A percentile compares a stretch with the other conserved stretches of the same genome.
These are phyloP conservation scores for Coemansia sp. DNA, from an alignment of 192 early-diverging fungal species.

Conservation along the genomic window DNA sequence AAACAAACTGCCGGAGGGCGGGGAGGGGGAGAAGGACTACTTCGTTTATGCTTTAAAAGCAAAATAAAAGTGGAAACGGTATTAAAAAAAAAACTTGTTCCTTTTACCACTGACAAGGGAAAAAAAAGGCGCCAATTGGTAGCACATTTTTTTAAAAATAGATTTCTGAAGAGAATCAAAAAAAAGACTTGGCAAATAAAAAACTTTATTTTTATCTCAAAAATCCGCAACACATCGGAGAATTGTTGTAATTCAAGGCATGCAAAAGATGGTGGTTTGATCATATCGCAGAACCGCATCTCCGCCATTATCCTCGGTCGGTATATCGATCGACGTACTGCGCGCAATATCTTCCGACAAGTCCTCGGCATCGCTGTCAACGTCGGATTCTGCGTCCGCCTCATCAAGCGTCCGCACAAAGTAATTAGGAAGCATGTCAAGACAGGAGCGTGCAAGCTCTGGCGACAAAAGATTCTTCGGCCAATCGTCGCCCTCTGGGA, in stretches of 20 bases:
- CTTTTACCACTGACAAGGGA: no score
- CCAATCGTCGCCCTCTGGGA: background rate
- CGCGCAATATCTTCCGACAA: background rate
- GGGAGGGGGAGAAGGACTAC: no score
- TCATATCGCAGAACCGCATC: conserved; percentile 13
- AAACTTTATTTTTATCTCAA: no score
- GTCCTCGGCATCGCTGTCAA: conserved; percentile 14
- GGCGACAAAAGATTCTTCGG: conserved; percentile 10
- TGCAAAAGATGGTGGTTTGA: conserved; percentile 15
- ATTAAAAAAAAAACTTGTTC: no score
- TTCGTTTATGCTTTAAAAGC: background rate
- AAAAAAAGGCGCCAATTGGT: no score
- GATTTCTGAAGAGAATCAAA: no score
- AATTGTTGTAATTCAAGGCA: background rate
- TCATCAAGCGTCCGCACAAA: background rate
- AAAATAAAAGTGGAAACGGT: no score
- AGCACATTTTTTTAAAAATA: no score
- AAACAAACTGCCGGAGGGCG: background rate
- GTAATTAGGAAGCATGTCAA: conserved; percentile 17
- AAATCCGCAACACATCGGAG: no score
- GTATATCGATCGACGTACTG: background rate
- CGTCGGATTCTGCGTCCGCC: conserved; percentile 24
- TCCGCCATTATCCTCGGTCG: background rate
- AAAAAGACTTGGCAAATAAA: no score
- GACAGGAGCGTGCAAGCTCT: conserved; percentile 12